phyloP scores from a whole-genome alignment of 345 rosid species.

The Viola odorata region DNA sequence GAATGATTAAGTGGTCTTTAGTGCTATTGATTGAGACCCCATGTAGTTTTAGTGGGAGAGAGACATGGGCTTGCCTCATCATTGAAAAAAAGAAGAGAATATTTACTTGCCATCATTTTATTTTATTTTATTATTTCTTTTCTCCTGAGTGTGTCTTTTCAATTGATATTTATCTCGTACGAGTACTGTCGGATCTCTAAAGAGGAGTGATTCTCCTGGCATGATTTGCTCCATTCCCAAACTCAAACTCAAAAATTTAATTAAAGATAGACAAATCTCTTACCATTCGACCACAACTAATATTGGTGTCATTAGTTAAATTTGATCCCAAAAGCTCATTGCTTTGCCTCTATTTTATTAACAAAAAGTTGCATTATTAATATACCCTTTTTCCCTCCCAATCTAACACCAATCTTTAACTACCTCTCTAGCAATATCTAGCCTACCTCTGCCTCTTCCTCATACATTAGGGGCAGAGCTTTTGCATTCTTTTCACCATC shows the following conservation, averaged over 20 bases:
- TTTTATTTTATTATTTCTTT: too few species aligned
- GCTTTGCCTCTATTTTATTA: constrained; percentile 18
- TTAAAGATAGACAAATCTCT: neutral
- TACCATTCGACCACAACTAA: neutral
- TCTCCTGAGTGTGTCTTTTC: neutral
- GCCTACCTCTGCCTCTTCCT: neutral
- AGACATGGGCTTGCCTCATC: constrained; percentile 42
- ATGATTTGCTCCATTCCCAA: too few species aligned
- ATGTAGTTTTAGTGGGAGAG: constrained; percentile 25
- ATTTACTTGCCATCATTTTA: constrained; percentile 12
- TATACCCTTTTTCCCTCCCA: constrained; percentile 15
- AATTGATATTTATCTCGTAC: too few species aligned
- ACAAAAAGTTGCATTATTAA: constrained; percentile 6
- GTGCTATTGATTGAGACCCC: constrained; percentile 31
- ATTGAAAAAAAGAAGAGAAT: constrained; percentile 24
- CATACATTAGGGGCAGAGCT: constrained; percentile 2
- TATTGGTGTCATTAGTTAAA: neutral
- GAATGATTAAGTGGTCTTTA: constrained; percentile 6
- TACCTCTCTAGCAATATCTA: neutral
- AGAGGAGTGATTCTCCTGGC: too few species aligned
- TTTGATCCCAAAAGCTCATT: constrained; percentile 26
- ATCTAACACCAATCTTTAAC: constrained; percentile 8
- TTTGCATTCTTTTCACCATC: constrained; percentile 1
- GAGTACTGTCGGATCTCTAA: too few species aligned
- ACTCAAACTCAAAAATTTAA: too few species aligned